Conservation (phyloP, 257 asterid species). For the Primulina eburnea region DNA sequence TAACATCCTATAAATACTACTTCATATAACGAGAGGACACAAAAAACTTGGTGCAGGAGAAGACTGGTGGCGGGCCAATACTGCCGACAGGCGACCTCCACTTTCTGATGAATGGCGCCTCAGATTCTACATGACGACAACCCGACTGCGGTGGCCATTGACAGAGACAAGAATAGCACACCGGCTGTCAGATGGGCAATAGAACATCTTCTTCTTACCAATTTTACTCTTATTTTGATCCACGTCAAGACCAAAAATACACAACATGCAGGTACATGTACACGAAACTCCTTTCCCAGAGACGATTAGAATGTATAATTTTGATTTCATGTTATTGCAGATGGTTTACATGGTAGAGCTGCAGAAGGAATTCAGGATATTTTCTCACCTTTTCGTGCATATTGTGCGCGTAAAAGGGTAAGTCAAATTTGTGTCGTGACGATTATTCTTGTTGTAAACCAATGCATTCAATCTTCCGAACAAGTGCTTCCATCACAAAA, state of each 20-base stretch:
- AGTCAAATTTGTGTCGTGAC: background rate
- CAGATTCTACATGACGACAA: slow-evolving; percentile 23
- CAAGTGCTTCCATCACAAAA: no score
- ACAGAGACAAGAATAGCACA: slow-evolving; percentile 53
- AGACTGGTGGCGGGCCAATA: no score
- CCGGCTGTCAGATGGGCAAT: slow-evolving; percentile 64
- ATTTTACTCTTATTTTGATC: slow-evolving; percentile 39
- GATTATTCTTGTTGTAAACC: no score
- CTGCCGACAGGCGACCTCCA: background rate
- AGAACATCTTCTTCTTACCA: slow-evolving; percentile 39
- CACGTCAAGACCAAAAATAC: slow-evolving; percentile 46
- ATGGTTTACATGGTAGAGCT: slow-evolving; percentile 22
- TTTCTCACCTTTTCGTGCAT: slow-evolving; percentile 45
- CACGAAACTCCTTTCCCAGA: background rate
- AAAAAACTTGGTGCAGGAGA: no score
- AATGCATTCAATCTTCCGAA: no score
- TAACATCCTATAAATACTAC: no score
- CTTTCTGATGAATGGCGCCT: slow-evolving; percentile 6
- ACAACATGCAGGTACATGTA: slow-evolving; percentile 43
- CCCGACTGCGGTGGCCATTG: slow-evolving; percentile 56
- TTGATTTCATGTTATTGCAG: slow-evolving; percentile 24
- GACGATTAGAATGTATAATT: no score
- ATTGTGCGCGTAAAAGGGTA: slow-evolving; percentile 74
- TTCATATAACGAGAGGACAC: no score
- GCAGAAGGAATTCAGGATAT: slow-evolving; percentile 39